phyloP scores from a whole-genome alignment of 176 grass and related monocot genomes.

The Avena sativa region DNA sequence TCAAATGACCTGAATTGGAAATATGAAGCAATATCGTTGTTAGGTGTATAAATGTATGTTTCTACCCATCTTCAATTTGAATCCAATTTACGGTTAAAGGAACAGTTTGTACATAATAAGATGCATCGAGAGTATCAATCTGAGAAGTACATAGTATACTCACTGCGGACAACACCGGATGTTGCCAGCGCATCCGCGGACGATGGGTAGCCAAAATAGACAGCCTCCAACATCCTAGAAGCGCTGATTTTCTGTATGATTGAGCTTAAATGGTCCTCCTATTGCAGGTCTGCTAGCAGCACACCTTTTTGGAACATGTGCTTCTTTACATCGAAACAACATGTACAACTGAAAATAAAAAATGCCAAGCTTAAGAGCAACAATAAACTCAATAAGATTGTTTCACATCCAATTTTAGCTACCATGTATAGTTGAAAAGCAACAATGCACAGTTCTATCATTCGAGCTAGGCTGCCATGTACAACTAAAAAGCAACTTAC shows the following conservation, averaged over 20 bases:
- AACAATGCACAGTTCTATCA: not conserved
- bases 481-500: not conserved
- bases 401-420: conserved; percentile 22
- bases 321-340: conserved; percentile 50
- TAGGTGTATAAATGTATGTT: no score
- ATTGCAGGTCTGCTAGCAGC: conserved; percentile 84
- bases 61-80: no score
- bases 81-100: no score
- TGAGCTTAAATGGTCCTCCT: conserved; percentile 86
- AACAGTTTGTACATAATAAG: no score
- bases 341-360: not conserved
- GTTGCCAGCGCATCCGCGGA: conserved; percentile 70
- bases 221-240: conserved; percentile 74
- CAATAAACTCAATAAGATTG: conserved; percentile 12
- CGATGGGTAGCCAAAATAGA: conserved; percentile 96
- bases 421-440: not conserved
- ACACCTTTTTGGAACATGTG: conserved; percentile 63
- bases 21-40: no score
- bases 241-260: conserved; percentile 76
- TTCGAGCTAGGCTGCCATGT: not conserved
- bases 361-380: conserved; percentile 16
- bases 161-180: no score
- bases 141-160: no score
- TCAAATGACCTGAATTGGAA: no score
- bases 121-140: no score